Conservation (phyloP, 2,329 filamentous ascomycete genomes). For the Ascosphaera apis region DNA sequence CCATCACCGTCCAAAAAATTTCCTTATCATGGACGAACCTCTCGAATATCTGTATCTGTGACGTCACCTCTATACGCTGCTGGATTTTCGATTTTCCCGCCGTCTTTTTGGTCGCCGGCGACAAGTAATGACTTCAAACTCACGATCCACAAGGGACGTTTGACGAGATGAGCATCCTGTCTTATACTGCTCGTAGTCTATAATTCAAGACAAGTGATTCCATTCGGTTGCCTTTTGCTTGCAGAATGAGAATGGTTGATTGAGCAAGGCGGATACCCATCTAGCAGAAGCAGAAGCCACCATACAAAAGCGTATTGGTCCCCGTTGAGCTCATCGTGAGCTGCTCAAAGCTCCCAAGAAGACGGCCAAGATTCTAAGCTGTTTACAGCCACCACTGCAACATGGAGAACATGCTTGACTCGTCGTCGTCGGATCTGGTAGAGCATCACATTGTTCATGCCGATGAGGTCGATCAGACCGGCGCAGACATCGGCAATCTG, state of each 20-base stretch:
- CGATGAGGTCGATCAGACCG: conserved; percentile 26
- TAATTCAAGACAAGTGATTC: too few relatives aligned
- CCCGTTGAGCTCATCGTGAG: too few relatives aligned
- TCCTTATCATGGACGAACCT: too few relatives aligned
- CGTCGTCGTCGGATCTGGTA: conserved; percentile 6
- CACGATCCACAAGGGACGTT: too few relatives aligned
- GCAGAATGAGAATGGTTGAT: not conserved
- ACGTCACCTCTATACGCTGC: not conserved
- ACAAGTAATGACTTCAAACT: not conserved
- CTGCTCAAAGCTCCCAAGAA: not conserved
- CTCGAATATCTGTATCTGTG: too few relatives aligned
- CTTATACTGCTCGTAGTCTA: too few relatives aligned
- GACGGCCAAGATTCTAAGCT: not conserved
- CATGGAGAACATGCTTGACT: not conserved
- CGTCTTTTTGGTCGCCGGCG: not conserved
- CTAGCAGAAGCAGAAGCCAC: not conserved
- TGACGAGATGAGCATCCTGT: too few relatives aligned
- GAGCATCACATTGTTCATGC: conserved; percentile 24
- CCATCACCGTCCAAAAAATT: too few relatives aligned
- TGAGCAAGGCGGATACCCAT: not conserved
- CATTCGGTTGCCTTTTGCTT: too few relatives aligned
- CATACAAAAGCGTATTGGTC: not conserved
- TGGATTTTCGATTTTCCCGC: not conserved
- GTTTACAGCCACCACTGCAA: not conserved
- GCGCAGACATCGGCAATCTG: conserved; percentile 23